Conservation (phyloP, 306 rosid genomes). For the Rosa multiflora region DNA sequence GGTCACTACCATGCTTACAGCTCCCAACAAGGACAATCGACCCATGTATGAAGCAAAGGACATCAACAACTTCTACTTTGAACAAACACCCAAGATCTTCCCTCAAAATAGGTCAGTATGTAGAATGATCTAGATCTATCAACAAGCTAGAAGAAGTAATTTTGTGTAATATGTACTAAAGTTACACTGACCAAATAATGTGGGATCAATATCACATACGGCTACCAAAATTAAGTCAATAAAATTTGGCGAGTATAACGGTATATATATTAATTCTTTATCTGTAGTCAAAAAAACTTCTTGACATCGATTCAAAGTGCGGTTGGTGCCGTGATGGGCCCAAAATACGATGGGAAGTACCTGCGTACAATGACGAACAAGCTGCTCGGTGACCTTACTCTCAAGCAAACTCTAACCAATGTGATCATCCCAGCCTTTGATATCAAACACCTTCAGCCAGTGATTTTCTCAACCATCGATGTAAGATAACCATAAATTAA, state of each 20-base stretch:
- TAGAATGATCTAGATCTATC: not conserved
- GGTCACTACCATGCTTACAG: slow-evolving; percentile 47
- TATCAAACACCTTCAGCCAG: slow-evolving; percentile 44
- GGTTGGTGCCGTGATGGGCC: slow-evolving; percentile 2
- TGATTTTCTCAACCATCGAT: slow-evolving; percentile 39
- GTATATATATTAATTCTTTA: too few relatives aligned
- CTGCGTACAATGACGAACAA: slow-evolving; percentile 7
- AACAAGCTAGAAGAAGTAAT: too few relatives aligned
- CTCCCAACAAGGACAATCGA: slow-evolving; percentile 37
- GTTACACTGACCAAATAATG: not conserved
- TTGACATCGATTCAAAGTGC: not conserved
- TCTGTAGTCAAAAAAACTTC: not conserved
- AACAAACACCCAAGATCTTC: slow-evolving; percentile 33
- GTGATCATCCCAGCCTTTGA: slow-evolving; percentile 45
- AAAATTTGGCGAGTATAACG: too few relatives aligned
- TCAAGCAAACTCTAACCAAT: slow-evolving; percentile 24
- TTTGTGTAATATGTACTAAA: not conserved
- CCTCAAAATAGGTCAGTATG: slow-evolving; percentile 34
- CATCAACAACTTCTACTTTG: slow-evolving; percentile 38
- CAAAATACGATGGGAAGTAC: slow-evolving; percentile 35
- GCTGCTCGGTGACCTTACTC: slow-evolving; percentile 29
- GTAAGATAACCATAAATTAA: slow-evolving; percentile 14
- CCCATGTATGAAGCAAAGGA: slow-evolving; percentile 41
- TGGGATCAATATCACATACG: not conserved
- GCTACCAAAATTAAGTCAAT: not conserved